Conservation (phyloP, 139 green algal species). For the Closterium sp. region DNA sequence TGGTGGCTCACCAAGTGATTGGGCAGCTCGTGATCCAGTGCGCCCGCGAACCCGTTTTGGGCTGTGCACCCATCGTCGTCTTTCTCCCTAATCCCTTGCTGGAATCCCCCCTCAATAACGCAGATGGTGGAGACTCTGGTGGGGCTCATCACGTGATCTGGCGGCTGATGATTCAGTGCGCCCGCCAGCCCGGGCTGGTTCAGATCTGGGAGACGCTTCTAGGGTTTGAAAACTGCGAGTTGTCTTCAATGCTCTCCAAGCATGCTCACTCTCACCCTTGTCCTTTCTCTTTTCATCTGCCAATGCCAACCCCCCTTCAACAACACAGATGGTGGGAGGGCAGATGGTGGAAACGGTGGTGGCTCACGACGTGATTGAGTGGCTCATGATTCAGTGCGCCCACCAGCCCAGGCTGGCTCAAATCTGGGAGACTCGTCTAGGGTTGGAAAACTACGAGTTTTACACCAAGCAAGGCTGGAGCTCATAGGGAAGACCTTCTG, state of each 20-base stretch:
- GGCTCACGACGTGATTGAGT: slow-evolving; percentile 59
- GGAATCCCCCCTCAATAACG: no score
- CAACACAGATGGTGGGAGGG: slow-evolving; percentile 37
- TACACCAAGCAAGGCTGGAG: slow-evolving; percentile 60
- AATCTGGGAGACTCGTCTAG: slow-evolving; percentile 56
- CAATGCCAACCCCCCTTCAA: neutral
- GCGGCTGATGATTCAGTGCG: slow-evolving; percentile 64
- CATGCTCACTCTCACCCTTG: no score
- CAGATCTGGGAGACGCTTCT: slow-evolving; percentile 58
- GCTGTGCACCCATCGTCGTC: no score
- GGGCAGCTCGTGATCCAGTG: slow-evolving; percentile 64
- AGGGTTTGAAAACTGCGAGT: slow-evolving; percentile 61
- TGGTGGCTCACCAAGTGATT: slow-evolving; percentile 61
- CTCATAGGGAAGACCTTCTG: slow-evolving; percentile 54
- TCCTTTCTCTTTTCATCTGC: no score
- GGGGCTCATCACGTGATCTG: slow-evolving; percentile 60
- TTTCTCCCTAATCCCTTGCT: no score
- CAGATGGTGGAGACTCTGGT: slow-evolving; percentile 59
- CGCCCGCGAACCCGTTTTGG: slow-evolving; percentile 56
- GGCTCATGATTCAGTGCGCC: slow-evolving; percentile 64
- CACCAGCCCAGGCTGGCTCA: slow-evolving; percentile 58
- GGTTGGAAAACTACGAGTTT: slow-evolving; percentile 60
- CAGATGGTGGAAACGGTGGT: slow-evolving; percentile 59
- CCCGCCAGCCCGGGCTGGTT: slow-evolving; percentile 58
- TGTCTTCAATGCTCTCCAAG: no score